Percentiles rank a stretch among this genome's conserved stretches.
Conservation (phyloP, 441 rosid species). For the Pelargonium citronellum region DNA sequence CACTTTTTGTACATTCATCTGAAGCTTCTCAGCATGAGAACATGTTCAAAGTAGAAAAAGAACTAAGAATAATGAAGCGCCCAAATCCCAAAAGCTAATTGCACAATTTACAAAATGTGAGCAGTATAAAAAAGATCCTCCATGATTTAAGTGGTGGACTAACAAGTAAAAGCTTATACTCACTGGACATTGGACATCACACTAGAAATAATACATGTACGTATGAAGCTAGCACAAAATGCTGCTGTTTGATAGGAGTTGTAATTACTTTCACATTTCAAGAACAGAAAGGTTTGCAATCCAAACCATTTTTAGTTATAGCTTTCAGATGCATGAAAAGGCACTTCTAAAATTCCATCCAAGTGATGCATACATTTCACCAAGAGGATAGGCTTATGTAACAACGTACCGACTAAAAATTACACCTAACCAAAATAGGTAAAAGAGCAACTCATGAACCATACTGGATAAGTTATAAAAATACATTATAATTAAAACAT, state of each 20-base stretch:
- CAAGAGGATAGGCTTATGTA: not conserved
- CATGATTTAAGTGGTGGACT: not conserved
- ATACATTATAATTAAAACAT: too few relatives aligned
- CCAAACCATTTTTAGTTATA: too few relatives aligned
- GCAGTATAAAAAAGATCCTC: not conserved
- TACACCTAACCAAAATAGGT: not conserved
- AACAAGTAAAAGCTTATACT: not conserved
- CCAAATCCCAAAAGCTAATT: not conserved
- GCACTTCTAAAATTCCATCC: not conserved
- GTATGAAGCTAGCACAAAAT: too few relatives aligned
- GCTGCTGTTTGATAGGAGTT: too few relatives aligned
- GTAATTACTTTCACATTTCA: too few relatives aligned
- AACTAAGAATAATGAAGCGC: not conserved
- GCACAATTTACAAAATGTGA: not conserved
- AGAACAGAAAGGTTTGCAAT: too few relatives aligned
- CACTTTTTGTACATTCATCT: not conserved
- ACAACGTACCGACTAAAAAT: not conserved
- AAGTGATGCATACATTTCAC: not conserved
- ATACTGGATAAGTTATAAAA: not conserved
- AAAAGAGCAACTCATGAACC: not conserved
- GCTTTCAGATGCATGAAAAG: not conserved
- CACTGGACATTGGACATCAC: not conserved
- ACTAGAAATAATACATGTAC: not conserved
- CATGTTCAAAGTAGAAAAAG: not conserved
- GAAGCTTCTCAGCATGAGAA: not conserved